Base-by-base conservation (phyloP, 1,284 basidiomycete species). In the Cerioporus squamosus region DNA sequence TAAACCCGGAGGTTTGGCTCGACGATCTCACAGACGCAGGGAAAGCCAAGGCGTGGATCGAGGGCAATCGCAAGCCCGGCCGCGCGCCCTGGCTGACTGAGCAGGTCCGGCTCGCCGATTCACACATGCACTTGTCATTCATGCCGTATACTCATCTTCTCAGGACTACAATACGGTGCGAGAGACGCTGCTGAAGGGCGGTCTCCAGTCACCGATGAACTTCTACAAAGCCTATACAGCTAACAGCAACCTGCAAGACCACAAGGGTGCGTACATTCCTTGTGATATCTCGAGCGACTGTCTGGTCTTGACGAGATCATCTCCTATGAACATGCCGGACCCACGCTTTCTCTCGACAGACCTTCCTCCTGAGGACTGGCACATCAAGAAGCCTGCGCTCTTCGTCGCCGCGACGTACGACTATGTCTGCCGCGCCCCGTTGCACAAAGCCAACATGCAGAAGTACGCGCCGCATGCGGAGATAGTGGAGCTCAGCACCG, bases 211-310 rank as follows among this genome's bases (percentile, higher is more conserved):
- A 10, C 20, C 43, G 20, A 45, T n/a, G 49, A 44, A 51, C 46
- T 60, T 23, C 26, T 45, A 44, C 22, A 33, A 44, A 31, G 38
- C 24, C n/a, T 20, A 15, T 7, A 22, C 49, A 8, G 42, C 33
- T 14, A 78, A 79, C 62, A 55, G 74, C 55, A 78, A 86, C 18
- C 79, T 82, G 66, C 79, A 86, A 17, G 88, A 90, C 69, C 87
- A 91, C 71, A 68, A 72, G 68, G 81, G 86, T 83, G 60, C 31
- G 63, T 20, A 8, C 33, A n/a, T 2, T 15, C 3, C 22, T 12
- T 29, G 22, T 20, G 33, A 36, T 36, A 9, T 9, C 26, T 29
- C 26, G 12, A 36, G 33, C 6, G 26, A 29, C 26, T 9, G 9
- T 29, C 3, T 29, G n/a, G n/a, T n/a, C n/a, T 29, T 29, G 26